Evolutionary conservation across 345 rosid species (phyloP), one percentile per base, ranked within the genome.

Genomic region (Combretum micranthum): DNA sequence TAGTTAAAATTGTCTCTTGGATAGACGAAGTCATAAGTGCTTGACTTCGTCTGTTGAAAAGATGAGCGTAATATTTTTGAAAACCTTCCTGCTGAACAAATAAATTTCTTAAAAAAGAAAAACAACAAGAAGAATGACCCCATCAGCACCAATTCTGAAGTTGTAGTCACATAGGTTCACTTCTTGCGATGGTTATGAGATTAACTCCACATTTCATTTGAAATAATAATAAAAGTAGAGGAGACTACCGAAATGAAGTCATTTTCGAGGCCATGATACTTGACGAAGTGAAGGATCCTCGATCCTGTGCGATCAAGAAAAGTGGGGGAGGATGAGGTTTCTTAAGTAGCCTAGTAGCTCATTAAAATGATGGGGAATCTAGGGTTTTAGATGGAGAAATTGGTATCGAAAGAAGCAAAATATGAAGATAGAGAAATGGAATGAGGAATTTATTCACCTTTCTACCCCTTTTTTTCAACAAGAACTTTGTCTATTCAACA

Each of bases 231-330:
- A 42, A 20, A 22, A 19, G 23, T 23, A 56, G 66, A 0, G 1
- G 23, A 18, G 39, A 15, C 56, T 72, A 87, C 99, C 96, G 83
- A 53, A 56, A 94, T 87, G 78, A 94, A 94, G 71, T 94, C 96
- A 63, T 90, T 94, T 50, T 97, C 99, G 48, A 94, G 97, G 50
- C 99, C 97, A 49, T 94, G 99, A 54, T 94, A 90, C 76, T 94
- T 94, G 42, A 82, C 85, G 63, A 94, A 90, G 45, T 85, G 92
- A 62, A 90, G 85, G 74, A 80, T 39, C 20, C 90, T 83, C 43
- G 62, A 66, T 62, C 82, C 88, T 63, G 55, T 76, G 16, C 76
- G 63, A 22, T 76, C 82, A 20, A 81, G 79, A 26, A 80, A 79
- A 15, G 69, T 39, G 17, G 69, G 53, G 15, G 53, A 45, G 37